Evolutionary conservation across 345 rosid genomes (phyloP).

Genomic region (Lepidium sativum): DNA sequence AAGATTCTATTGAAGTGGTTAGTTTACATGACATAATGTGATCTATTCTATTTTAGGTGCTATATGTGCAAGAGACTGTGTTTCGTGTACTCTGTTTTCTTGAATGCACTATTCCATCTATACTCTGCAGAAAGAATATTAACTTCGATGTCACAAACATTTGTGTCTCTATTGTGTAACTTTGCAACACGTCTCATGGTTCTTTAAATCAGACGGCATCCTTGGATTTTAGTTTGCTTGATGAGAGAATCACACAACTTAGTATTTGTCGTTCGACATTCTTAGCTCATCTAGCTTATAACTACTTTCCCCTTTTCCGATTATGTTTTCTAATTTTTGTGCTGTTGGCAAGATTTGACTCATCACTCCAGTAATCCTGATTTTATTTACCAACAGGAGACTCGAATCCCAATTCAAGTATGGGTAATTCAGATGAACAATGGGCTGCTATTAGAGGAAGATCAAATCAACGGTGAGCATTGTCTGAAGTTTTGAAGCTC

Average conservation of each 20-base stretch:
- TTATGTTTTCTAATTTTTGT: neutral
- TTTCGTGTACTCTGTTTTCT: conserved; percentile 9
- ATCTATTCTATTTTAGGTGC: no score
- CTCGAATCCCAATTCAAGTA: conserved; percentile 71
- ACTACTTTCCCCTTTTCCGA: neutral
- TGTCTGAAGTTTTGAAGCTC: neutral
- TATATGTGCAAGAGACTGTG: no score
- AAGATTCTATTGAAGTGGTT: conserved; percentile 62
- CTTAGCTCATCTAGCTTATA: neutral
- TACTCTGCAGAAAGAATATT: no score
- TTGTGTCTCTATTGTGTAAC: neutral
- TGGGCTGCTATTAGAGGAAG: conserved; percentile 67
- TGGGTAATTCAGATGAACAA: conserved; percentile 76
- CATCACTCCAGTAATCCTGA: neutral
- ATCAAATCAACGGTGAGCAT: conserved; percentile 59
- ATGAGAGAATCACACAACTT: conserved; percentile 4
- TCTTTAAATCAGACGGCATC: neutral
- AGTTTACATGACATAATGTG: conserved; percentile 22
- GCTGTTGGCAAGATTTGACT: conserved; percentile 9
- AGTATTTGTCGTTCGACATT: neutral
- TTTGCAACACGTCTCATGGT: conserved; percentile 2
- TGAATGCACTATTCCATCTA: neutral
- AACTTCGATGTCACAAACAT: neutral
- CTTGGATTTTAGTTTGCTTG: conserved; percentile 3
- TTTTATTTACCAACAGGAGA: conserved; percentile 48